phyloP scores from a whole-genome alignment of 2,329 filamentous ascomycete species.

The Diaporthe citrichinensis region DNA sequence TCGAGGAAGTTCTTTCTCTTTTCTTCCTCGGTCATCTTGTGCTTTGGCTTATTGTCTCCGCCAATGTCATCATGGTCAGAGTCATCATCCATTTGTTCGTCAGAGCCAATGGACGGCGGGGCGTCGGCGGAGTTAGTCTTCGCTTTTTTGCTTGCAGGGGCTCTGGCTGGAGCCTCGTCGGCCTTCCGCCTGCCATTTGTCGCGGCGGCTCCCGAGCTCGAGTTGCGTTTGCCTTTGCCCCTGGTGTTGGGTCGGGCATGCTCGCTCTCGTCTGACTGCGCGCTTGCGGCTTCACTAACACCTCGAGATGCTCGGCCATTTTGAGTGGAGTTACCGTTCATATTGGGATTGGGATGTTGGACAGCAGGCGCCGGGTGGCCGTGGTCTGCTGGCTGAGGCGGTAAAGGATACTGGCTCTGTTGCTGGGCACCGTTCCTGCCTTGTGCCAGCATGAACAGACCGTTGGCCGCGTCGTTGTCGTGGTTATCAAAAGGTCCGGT shows the following conservation, averaged over 20 bases:
- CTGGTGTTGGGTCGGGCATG: constrained; percentile 75
- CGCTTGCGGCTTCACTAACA: constrained; percentile 77
- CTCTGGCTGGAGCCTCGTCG: constrained; percentile 75
- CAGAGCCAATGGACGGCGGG: constrained; percentile 48
- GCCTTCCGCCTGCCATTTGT: constrained; percentile 83
- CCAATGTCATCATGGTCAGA: constrained; percentile 70
- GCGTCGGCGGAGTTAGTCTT: constrained; percentile 65
- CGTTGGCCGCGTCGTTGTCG: constrained; percentile 96
- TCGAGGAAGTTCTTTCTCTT: constrained; percentile 99
- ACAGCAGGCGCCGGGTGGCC: constrained; percentile 60
- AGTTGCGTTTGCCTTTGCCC: constrained; percentile 78
- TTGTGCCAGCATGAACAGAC: constrained; percentile 90
- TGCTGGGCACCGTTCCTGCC: constrained; percentile 70
- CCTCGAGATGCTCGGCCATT: constrained; percentile 64
- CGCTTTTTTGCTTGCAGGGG: constrained; percentile 76
- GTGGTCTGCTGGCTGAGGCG: constrained; percentile 62
- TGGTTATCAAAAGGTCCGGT: constrained; percentile 85
- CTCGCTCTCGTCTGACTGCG: constrained; percentile 80
- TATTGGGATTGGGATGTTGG: constrained; percentile 59
- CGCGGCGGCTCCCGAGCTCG: constrained; percentile 54
- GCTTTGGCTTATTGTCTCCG: constrained; percentile 72
- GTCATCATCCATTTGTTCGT: constrained; percentile 52
- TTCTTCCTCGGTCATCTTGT: constrained; percentile 97
- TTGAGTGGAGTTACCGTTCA: constrained; percentile 60
- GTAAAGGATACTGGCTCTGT: constrained; percentile 61